Evolutionary conservation across 768 basidiomycete species (phyloP).

Genomic region (Hygrophorus pudorinus): DNA sequence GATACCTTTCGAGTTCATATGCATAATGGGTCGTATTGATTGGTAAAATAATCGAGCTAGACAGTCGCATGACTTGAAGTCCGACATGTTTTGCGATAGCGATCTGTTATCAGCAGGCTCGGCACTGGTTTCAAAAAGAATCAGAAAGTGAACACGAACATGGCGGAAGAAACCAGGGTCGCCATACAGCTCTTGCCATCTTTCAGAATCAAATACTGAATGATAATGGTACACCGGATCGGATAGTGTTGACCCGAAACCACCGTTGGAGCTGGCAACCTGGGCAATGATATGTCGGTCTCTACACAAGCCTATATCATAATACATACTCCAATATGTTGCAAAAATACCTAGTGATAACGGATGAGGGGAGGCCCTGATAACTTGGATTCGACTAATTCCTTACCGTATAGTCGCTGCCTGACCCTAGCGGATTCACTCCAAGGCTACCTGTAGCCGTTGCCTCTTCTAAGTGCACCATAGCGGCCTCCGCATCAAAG

Average conservation of each 20-base stretch:
- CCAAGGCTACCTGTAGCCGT: conserved; percentile 21
- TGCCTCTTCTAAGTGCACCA: conserved; percentile 14
- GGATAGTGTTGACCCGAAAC: conserved; percentile 20
- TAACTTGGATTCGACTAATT: too few relatives aligned
- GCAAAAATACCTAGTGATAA: conserved; percentile 49
- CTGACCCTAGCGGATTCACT: conserved; percentile 64
- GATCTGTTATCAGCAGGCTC: conserved; percentile 25
- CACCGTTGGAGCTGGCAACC: conserved; percentile 14
- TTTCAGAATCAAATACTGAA: conserved; percentile 62
- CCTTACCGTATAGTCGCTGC: conserved; percentile 73
- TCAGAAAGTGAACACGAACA: conserved; percentile 22
- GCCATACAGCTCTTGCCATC: conserved; percentile 66
- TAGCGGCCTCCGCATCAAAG: too few relatives aligned
- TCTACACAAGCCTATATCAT: too few relatives aligned
- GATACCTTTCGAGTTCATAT: conserved; percentile 17
- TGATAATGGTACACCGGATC: conserved; percentile 73
- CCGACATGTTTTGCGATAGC: conserved; percentile 62
- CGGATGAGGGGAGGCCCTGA: too few relatives aligned
- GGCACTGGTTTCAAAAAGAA: background rate
- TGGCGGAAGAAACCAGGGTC: conserved; percentile 72
- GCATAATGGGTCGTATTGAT: conserved; percentile 64
- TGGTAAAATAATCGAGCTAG: conserved; percentile 46
- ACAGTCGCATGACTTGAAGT: conserved; percentile 39
- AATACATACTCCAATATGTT: conserved; percentile 41
- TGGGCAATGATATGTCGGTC: conserved; percentile 9